These are phyloP conservation scores for Cryphonectria japonica DNA, from an alignment of 2,329 filamentous ascomycete species.

Conservation along the genomic window DNA sequence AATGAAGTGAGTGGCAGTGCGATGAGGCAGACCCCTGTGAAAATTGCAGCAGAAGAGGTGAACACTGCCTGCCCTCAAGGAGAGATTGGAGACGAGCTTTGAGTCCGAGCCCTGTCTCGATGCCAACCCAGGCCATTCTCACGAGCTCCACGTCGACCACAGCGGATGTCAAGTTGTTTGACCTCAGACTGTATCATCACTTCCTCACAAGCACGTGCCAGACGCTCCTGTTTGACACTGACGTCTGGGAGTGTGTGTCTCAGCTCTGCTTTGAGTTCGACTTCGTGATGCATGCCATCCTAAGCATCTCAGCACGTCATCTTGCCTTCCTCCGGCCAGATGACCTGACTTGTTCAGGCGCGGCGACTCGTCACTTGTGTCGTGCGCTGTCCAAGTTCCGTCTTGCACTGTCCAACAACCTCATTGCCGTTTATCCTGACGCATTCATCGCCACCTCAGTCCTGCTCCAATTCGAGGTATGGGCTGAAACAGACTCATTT, in stretches of 20 bases:
- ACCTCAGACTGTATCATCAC: constrained; percentile 34
- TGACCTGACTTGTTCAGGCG: constrained; percentile 19
- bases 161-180: constrained; percentile 27
- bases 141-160: neutral
- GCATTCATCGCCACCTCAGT: constrained; percentile 33
- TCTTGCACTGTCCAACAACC: constrained; percentile 19
- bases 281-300: constrained; percentile 32
- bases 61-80: constrained; percentile 29
- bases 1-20: constrained; percentile 27
- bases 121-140: neutral
- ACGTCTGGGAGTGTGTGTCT: constrained; percentile 29
- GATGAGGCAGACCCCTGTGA: constrained; percentile 31
- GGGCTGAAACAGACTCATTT: constrained; percentile 31
- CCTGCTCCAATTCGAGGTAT: constrained; percentile 33
- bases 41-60: constrained; percentile 31
- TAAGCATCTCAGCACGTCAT: constrained; percentile 34
- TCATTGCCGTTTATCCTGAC: constrained; percentile 30
- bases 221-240: constrained; percentile 30
- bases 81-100: neutral
- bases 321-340: constrained; percentile 30
- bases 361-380: constrained; percentile 30
- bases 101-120: neutral
- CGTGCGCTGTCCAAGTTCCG: constrained; percentile 31
- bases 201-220: constrained; percentile 32
- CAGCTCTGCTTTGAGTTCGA: constrained; percentile 34